Base-by-base conservation (phyloP, 352 stramenopile genomes). In the Phytophthora hibernalis region DNA sequence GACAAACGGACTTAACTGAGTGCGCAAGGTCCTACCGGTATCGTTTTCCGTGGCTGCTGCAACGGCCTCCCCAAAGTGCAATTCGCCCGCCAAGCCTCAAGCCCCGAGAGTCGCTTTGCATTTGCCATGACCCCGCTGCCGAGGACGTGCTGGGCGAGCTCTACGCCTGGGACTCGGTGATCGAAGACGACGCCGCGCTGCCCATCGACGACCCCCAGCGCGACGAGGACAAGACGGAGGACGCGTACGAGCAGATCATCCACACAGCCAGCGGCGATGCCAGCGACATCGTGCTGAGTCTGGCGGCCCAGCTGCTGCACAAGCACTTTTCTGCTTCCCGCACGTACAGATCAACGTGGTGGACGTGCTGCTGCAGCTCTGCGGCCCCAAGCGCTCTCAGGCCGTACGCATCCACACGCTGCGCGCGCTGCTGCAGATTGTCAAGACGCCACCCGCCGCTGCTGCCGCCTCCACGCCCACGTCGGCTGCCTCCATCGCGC, bases 321-420 rank as follows among this genome's bases (percentile, higher is more conserved):
- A 89, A 89, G 53, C 84, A 95, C 54, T 95, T 93, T 77, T 80
- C 67, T 83, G 85, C 65, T 93, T 92, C 61, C 82, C 81, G 20
- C 84, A 93, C 69, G 83, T 93, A 38, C 79, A 92, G 50, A 42
- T 85, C 54, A 92, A 93, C 60, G 83, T 95, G 13, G 72, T 93
- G 30, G 72, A 87, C 54, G 77, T 84, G 42, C 48, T 92, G 54
- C 68, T 93, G 5, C 69, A 68, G 42, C 76, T 93, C 3, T 89
- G 70, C 42, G 57, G 56, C 0, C 40, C 66, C 5, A 54, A 68
- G 49, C 82, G 75, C 15, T 71, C 85, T 24, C 75, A 88, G 40
- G 72, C 83, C 12, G 83, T 92, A 61, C 85, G 85, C 37, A 91
- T 95, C 70, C 80, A 93, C 75, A 85, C 82, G 54, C 68, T 93